phyloP scores from a whole-genome alignment of 495 filamentous ascomycete genomes.

The Hypoxylon intermedium region DNA sequence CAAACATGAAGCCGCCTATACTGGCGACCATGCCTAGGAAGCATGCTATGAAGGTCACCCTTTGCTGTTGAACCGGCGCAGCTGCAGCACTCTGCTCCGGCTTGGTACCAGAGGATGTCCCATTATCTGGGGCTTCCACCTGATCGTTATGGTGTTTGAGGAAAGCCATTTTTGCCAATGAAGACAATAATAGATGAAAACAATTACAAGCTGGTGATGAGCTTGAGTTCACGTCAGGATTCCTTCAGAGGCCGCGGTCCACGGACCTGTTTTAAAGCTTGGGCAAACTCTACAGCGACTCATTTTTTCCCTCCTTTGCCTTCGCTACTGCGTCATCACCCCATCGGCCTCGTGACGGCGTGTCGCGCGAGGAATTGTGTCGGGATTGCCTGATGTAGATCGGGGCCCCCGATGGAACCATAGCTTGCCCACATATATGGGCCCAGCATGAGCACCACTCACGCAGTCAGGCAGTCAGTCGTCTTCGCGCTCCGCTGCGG shows the following conservation, averaged over 20 bases:
- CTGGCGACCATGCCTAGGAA: conserved; percentile 58
- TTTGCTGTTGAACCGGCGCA: conserved; percentile 21
- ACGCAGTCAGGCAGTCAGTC: too few relatives aligned
- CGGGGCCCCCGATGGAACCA: conserved; percentile 32
- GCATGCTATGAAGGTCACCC: conserved; percentile 48
- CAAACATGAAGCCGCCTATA: conserved; percentile 84
- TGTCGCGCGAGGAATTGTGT: conserved; percentile 27
- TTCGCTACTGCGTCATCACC: conserved; percentile 27
- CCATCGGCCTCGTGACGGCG: conserved; percentile 36
- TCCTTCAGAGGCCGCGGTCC: conserved; percentile 10
- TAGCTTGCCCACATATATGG: conserved; percentile 34
- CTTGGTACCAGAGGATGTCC: conserved; percentile 15
- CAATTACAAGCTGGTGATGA: conserved; percentile 14
- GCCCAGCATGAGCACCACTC: conserved; percentile 27
- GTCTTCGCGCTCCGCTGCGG: conserved; percentile 23
- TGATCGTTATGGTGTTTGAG: conserved; percentile 30
- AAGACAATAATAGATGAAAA: conserved; percentile 3
- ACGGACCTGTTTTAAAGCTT: conserved; percentile 25
- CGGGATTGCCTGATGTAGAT: conserved; percentile 17
- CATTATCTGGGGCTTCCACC: conserved; percentile 29
- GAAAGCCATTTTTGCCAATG: conserved; percentile 24
- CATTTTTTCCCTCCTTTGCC: neutral
- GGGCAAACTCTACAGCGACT: conserved; percentile 6
- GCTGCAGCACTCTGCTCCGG: conserved; percentile 20
- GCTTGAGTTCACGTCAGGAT: conserved; percentile 16